Evolutionary conservation across 2,329 filamentous ascomycete species (phyloP).

Genomic region (Cytospora paraplurivora): DNA sequence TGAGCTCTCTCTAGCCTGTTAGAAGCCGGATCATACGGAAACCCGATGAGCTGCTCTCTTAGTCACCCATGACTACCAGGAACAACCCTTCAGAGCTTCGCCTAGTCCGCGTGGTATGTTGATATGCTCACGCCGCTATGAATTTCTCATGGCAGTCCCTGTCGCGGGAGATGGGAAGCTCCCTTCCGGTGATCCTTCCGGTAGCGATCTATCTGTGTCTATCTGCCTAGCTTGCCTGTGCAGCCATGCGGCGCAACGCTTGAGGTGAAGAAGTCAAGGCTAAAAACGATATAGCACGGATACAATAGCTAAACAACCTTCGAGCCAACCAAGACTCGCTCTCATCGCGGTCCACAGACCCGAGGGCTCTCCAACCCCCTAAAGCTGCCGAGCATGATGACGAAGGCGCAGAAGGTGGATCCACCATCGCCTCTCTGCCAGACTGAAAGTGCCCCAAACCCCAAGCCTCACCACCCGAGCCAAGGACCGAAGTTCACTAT

Average conservation of each 20-base stretch:
- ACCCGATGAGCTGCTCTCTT: slow-evolving; percentile 1
- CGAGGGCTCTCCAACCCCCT: slow-evolving; percentile 7
- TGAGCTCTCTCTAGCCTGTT: background rate
- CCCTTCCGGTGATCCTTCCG: slow-evolving; percentile 13
- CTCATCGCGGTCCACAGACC: too few species aligned
- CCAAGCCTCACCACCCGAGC: background rate
- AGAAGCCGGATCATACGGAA: slow-evolving; percentile 4
- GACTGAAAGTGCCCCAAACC: slow-evolving; percentile 4
- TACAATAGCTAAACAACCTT: slow-evolving; percentile 1
- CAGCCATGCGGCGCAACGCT: too few species aligned
- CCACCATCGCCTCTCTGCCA: slow-evolving; percentile 2
- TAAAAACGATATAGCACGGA: too few species aligned
- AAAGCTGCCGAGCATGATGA: slow-evolving; percentile 20
- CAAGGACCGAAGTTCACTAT: too few species aligned
- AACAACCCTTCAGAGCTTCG: slow-evolving; percentile 8
- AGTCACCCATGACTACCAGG: slow-evolving; percentile 13
- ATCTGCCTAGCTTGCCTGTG: too few species aligned
- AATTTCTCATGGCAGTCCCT: slow-evolving; percentile 10
- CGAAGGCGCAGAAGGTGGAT: slow-evolving; percentile 12
- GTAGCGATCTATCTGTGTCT: too few species aligned
- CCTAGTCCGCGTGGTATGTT: background rate
- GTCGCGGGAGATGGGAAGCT: slow-evolving; percentile 8
- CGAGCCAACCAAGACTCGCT: too few species aligned
- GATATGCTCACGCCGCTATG: slow-evolving; percentile 14
- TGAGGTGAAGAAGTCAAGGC: too few species aligned